Base-by-base conservation (phyloP, 2,329 filamentous ascomycete genomes). In the Helminthosporium solani region DNA sequence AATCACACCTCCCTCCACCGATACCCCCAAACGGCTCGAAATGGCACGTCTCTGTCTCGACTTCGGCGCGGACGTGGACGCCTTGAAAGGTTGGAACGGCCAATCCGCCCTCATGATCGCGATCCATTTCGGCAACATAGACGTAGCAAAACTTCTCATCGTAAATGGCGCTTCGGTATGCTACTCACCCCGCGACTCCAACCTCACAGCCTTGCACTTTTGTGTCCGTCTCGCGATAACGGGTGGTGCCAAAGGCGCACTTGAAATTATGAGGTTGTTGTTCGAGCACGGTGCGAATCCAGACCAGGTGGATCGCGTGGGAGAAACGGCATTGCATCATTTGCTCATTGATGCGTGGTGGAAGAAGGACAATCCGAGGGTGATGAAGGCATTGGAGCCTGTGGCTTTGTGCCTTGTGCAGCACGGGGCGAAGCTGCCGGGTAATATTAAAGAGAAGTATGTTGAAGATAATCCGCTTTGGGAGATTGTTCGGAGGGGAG, bases 41-140 rank as follows among this genome's bases (percentile, higher is more conserved):
- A 43, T 57, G 12, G 54, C 54, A 20, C 49, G 43, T 3, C 42
- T 57, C 11, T 57, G 47, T 30, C 47, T 57, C 35, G 47, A 55
- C 19, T 50, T 49, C 31, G 54, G 52, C 25, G 54, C 54, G 15
- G 54, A 57, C 20, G 50, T 55, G 9, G 53, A 57, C 31, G 47
- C 47, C 4, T 31, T 52, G 8, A 52, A 57, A 30, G 52, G 50
- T 9, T 57, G 54, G 54, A 57, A 57, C 38, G 54, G 53, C 20
- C 52, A 57, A 37, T 52, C 48, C 15, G 49, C 54, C 2, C 46
- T 57, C 16, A 47, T 53, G 42, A 56, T 57, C 8, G 52, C 54
- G n/a, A 57, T 55, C 31, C 52, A 53, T 30, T 57, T 55, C 39
- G 47, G 52, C 33, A 57, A 57, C 40, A 43, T 52, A 6, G 47